phyloP scores from a whole-genome alignment of 768 basidiomycete genomes.

The Naganishia onofrii region DNA sequence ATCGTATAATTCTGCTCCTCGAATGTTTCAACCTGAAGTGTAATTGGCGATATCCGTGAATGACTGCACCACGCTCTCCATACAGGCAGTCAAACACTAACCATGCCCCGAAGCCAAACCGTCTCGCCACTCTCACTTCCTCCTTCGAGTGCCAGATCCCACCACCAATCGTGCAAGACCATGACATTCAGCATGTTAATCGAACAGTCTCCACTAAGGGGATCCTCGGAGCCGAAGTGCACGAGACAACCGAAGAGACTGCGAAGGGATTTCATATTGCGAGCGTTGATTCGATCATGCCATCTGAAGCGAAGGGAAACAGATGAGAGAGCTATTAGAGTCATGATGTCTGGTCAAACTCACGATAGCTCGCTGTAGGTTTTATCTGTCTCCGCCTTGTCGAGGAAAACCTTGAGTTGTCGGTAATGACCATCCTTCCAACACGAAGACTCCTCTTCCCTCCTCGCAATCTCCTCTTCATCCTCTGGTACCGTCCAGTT shows the following conservation, averaged over 20 bases:
- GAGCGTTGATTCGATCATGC: conserved; percentile 3
- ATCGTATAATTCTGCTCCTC: conserved; percentile 11
- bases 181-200: neutral
- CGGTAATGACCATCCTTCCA: conserved; percentile 20
- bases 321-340: neutral
- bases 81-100: too few species aligned
- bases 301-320: neutral
- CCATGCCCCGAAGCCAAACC: conserved; percentile 15
- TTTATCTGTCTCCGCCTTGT: neutral
- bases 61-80: too few species aligned
- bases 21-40: neutral
- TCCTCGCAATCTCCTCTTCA: neutral
- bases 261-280: neutral
- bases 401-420: conserved; percentile 2
- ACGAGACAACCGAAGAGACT: neutral
- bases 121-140: conserved; percentile 24
- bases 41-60: too few species aligned
- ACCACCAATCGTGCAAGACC: conserved; percentile 13
- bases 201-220: neutral
- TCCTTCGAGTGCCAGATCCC: conserved; percentile 11
- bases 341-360: neutral
- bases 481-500: conserved; percentile 5
- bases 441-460: neutral
- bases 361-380: conserved; percentile 9
- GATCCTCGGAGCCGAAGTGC: neutral